phyloP scores from a whole-genome alignment of 441 rosid genomes.

The Pelargonium fulgidum region DNA sequence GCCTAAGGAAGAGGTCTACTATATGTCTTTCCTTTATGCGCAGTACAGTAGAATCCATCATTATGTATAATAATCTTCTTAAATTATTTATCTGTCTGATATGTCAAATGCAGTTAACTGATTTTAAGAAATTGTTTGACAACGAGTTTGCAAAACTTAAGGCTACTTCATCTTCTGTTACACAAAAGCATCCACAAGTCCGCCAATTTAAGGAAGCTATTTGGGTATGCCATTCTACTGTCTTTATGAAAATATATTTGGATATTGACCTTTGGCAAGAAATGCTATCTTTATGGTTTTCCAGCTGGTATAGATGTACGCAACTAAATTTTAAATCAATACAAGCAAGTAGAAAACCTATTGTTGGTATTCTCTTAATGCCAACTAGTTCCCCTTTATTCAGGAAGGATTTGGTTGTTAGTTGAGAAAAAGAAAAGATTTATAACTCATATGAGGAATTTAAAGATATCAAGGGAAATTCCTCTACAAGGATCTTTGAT shows the following conservation, averaged over 20 bases:
- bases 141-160: conserved; percentile 47
- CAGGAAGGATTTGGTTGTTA: no score
- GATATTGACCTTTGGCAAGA: background rate
- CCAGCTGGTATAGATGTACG: background rate
- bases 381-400: no score
- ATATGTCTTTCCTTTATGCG: conserved; percentile 8
- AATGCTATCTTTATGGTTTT: background rate
- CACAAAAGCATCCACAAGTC: conserved; percentile 43
- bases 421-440: no score
- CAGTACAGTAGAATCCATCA: background rate
- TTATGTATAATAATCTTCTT: conserved; percentile 10
- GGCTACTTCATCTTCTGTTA: conserved; percentile 36
- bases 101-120: conserved; percentile 49
- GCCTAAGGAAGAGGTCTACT: conserved; percentile 49
- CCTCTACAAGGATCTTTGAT: background rate
- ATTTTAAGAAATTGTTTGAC: conserved; percentile 63
- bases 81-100: conserved; percentile 13
- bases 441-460: no score
- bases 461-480: background rate
- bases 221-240: conserved; percentile 49
- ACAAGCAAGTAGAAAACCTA: background rate
- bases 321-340: background rate
- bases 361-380: no score
- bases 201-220: conserved; percentile 73
- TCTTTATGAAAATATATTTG: conserved; percentile 3